Percentiles rank a stretch among this genome's conserved stretches.
Conservation (phyloP, 2,329 filamentous ascomycete species). For the Pseudogymnoascus pannorum region DNA sequence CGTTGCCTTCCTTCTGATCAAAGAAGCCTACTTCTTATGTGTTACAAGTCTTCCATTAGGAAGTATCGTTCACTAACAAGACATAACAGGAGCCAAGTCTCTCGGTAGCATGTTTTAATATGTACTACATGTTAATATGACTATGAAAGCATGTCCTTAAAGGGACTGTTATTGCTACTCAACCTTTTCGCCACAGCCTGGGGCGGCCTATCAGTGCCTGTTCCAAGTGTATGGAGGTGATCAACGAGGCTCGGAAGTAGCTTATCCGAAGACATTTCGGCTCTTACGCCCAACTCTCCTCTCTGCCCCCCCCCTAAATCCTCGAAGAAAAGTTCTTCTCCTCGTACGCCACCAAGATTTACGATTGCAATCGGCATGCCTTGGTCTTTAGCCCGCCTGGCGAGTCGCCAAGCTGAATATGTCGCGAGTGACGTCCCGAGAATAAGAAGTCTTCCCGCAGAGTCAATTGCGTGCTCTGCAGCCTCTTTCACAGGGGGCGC, state of each 20-base stretch:
- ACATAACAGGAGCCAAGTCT: neutral
- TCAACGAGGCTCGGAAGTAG: constrained; percentile 51
- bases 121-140: constrained; percentile 15
- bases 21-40: neutral
- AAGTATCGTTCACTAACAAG: neutral
- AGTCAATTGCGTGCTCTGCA: constrained; percentile 74
- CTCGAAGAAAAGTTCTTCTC: constrained; percentile 65
- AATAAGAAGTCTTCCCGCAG: constrained; percentile 66
- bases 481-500: constrained; percentile 58
- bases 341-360: constrained; percentile 78
- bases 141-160: constrained; percentile 56
- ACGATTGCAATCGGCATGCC: constrained; percentile 81
- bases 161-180: constrained; percentile 30
- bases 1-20: constrained; percentile 99
- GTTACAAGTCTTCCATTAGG: neutral
- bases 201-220: constrained; percentile 9
- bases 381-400: constrained; percentile 72
- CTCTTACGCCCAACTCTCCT: constrained; percentile 46
- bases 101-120: neutral
- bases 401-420: constrained; percentile 88
- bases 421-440: constrained; percentile 88
- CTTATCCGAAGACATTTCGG: constrained; percentile 50
- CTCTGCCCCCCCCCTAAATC: constrained; percentile 44
- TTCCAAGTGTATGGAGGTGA: constrained; percentile 35
- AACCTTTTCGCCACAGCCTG: constrained; percentile 23